These are phyloP conservation scores for Cercophora sp. DNA, from an alignment of 495 filamentous ascomycete species.

Conservation along the genomic window DNA sequence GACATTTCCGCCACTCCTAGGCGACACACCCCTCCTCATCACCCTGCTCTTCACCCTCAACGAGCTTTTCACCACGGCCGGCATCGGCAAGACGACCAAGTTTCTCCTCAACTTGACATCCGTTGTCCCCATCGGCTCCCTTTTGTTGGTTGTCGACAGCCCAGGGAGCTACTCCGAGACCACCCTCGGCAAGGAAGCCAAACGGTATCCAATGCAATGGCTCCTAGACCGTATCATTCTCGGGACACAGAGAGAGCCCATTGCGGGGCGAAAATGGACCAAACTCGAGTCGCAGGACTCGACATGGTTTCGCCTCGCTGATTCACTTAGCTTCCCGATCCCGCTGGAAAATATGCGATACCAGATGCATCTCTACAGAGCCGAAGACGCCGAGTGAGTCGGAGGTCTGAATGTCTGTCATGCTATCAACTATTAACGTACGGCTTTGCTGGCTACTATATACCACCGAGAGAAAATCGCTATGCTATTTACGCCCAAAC, in stretches of 20 bases:
- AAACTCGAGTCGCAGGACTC: slow-evolving; percentile 69
- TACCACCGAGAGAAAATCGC: no score
- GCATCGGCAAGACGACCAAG: slow-evolving; percentile 65
- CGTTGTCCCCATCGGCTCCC: slow-evolving; percentile 49
- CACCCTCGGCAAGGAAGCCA: slow-evolving; percentile 55
- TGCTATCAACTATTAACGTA: background rate
- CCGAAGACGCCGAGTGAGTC: slow-evolving; percentile 12
- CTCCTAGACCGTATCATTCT: slow-evolving; percentile 80
- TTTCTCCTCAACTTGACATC: slow-evolving; percentile 66
- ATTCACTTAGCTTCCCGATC: slow-evolving; percentile 71
- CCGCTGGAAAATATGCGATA: slow-evolving; percentile 90
- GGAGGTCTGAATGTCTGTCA: background rate
- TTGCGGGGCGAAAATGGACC: slow-evolving; percentile 56
- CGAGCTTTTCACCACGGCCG: slow-evolving; percentile 77
- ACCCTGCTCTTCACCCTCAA: slow-evolving; percentile 96
- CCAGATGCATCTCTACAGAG: slow-evolving; percentile 76
- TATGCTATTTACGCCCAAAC: slow-evolving; percentile 81
- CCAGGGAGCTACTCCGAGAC: slow-evolving; percentile 88
- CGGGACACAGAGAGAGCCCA: slow-evolving; percentile 18
- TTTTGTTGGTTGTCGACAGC: slow-evolving; percentile 86
- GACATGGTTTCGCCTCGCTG: slow-evolving; percentile 75
- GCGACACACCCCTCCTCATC: slow-evolving; percentile 46
- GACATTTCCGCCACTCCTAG: slow-evolving; percentile 39
- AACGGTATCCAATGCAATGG: slow-evolving; percentile 90
- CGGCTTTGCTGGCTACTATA: background rate